phyloP scores from a whole-genome alignment of 2,329 filamentous ascomycete species.

The Apiospora hydei region DNA sequence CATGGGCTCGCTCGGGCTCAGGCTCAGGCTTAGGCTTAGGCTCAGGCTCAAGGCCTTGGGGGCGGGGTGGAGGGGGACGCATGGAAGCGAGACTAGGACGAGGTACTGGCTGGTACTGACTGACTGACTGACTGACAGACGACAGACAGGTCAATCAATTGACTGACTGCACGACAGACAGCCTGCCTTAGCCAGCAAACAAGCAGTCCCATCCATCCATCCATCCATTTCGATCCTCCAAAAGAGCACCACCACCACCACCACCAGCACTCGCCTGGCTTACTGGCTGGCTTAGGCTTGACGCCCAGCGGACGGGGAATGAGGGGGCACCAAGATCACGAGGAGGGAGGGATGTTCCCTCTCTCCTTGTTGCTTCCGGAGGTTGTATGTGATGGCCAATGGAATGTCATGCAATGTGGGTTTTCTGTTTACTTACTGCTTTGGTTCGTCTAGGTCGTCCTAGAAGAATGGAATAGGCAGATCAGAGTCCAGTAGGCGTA shows the following conservation, averaged over 20 bases:
- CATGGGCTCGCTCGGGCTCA: neutral
- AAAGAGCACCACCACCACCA: neutral
- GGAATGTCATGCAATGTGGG: neutral
- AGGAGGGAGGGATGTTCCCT: constrained; percentile 10
- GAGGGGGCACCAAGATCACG: neutral
- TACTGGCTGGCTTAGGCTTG: neutral
- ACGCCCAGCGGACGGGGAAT: constrained; percentile 12
- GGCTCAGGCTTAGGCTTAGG: neutral
- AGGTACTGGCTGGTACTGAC: too few relatives aligned
- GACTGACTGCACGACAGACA: constrained; percentile 6
- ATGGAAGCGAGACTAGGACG: constrained; percentile 3
- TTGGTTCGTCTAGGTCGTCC: neutral
- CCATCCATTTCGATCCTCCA: neutral
- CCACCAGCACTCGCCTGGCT: neutral
- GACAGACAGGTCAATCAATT: neutral
- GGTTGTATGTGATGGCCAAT: neutral
- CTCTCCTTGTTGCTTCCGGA: neutral
- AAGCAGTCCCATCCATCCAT: neutral
- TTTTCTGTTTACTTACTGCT: neutral
- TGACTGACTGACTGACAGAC: neutral
- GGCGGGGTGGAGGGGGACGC: constrained; percentile 13
- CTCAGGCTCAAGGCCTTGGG: neutral
- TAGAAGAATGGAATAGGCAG: neutral
- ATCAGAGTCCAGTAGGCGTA: neutral
- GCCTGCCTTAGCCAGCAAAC: neutral